Evolutionary conservation across 2,329 filamentous ascomycete species (phyloP).

Genomic region (Fusarium coicis): DNA sequence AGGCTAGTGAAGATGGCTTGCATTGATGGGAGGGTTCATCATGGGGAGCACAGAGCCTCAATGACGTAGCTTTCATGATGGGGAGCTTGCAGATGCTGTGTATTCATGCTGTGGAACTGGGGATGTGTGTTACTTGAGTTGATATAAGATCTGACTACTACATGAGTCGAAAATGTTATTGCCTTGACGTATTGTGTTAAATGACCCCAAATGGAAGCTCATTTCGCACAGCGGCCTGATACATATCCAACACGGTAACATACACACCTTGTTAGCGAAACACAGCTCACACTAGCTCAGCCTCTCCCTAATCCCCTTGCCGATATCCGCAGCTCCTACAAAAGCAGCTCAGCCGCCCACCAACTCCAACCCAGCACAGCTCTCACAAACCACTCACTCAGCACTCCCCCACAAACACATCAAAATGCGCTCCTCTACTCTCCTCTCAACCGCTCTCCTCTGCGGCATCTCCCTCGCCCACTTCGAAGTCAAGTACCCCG

Average conservation of each 20-base stretch:
- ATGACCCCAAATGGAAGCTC: not conserved
- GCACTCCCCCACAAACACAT: no score
- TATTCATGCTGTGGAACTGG: not conserved
- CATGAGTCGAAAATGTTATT: not conserved
- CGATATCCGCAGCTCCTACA: slow-evolving; percentile 33
- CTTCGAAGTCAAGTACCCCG: slow-evolving; percentile 63
- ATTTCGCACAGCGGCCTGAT: not conserved
- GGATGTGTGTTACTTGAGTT: not conserved
- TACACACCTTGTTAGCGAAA: not conserved
- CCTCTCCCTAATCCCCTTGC: slow-evolving; percentile 15
- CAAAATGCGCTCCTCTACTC: slow-evolving; percentile 50
- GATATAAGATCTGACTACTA: not conserved
- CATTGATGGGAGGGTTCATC: not conserved
- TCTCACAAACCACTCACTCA: not conserved
- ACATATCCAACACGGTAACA: not conserved
- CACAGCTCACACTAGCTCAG: slow-evolving; percentile 13
- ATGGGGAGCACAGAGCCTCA: slow-evolving; percentile 31
- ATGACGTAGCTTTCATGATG: slow-evolving; percentile 39
- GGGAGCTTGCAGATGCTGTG: not conserved
- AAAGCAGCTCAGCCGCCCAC: slow-evolving; percentile 35
- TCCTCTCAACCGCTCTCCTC: slow-evolving; percentile 53
- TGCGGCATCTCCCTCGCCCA: slow-evolving; percentile 60
- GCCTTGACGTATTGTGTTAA: not conserved
- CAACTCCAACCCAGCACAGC: not conserved
- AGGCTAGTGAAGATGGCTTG: slow-evolving; percentile 2